phyloP scores from a whole-genome alignment of 73 alveolate species.

The Halteria grandinella region DNA sequence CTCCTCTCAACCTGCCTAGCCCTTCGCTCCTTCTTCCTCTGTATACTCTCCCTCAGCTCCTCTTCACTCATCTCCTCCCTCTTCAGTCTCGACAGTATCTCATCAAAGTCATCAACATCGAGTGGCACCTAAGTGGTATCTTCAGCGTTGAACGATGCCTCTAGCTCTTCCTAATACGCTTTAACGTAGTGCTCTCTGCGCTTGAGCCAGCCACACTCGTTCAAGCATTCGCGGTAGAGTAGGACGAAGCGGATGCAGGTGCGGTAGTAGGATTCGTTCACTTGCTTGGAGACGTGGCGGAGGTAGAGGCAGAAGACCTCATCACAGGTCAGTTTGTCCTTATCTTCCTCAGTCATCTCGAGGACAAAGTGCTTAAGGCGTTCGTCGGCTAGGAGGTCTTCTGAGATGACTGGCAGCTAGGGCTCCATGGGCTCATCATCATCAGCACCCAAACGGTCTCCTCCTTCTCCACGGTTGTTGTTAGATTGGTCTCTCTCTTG shows the following conservation, averaged over 20 bases:
- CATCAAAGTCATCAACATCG: too few species aligned
- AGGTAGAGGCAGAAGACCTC: constrained; percentile 58
- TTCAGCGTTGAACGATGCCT: too few species aligned
- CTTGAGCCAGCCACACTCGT: constrained; percentile 61
- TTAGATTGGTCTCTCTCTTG: neutral
- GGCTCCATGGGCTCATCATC: neutral
- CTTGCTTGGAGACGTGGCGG: constrained; percentile 44
- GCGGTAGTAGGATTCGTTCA: constrained; percentile 51
- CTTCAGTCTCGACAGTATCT: constrained; percentile 26
- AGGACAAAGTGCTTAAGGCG: constrained; percentile 56
- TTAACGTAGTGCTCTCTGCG: constrained; percentile 38
- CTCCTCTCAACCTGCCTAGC: too few species aligned
- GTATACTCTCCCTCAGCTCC: too few species aligned
- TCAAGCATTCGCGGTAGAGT: constrained; percentile 59
- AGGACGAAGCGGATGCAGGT: constrained; percentile 38
- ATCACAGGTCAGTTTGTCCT: constrained; percentile 52
- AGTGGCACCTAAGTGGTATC: too few species aligned
- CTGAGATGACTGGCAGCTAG: neutral
- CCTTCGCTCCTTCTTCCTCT: neutral
- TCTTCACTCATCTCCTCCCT: constrained; percentile 32
- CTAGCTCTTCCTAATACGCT: too few species aligned
- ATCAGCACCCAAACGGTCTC: constrained; percentile 2
- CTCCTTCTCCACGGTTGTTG: constrained; percentile 9
- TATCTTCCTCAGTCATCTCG: constrained; percentile 58
- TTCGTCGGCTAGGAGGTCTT: constrained; percentile 3